These are phyloP conservation scores for Psilocybe azurescens DNA, from an alignment of 768 basidiomycete genomes.

Conservation along the genomic window DNA sequence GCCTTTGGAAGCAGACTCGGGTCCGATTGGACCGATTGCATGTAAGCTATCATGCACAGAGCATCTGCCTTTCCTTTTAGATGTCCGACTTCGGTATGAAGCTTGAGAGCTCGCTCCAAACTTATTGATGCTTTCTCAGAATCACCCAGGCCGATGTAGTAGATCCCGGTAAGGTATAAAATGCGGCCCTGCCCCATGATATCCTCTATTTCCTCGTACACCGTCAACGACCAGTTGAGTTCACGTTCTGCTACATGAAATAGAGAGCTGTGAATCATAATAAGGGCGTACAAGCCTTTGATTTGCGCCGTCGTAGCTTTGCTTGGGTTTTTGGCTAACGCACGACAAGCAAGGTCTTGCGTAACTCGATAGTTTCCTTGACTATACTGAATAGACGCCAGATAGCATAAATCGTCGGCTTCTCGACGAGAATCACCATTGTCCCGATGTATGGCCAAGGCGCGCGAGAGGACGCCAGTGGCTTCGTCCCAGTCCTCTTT, in stretches of 20 bases:
- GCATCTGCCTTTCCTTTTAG: constrained; percentile 21
- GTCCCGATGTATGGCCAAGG: constrained; percentile 22
- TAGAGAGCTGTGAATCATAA: no score
- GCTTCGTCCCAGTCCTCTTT: constrained; percentile 24
- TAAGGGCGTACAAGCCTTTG: no score
- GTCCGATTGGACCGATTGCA: neutral
- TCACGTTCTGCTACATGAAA: no score
- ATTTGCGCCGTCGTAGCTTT: no score
- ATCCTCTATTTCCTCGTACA: no score
- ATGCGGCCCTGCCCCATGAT: constrained; percentile 16
- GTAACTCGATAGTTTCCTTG: no score
- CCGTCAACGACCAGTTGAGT: no score
- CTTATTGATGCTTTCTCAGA: constrained; percentile 17
- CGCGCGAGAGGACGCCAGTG: constrained; percentile 8
- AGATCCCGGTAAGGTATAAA: constrained; percentile 22
- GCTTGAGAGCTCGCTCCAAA: constrained; percentile 13
- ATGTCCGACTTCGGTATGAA: constrained; percentile 15
- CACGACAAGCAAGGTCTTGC: no score
- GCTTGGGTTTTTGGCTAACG: no score
- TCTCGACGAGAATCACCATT: constrained; percentile 14
- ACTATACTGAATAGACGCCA: neutral
- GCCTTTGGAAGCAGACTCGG: constrained; percentile 6
- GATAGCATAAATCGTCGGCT: no score
- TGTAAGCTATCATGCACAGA: constrained; percentile 8
- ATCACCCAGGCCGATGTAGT: constrained; percentile 11